Evolutionary conservation across 2,329 filamentous ascomycete species (phyloP).

Genomic region (Fusarium setosum): DNA sequence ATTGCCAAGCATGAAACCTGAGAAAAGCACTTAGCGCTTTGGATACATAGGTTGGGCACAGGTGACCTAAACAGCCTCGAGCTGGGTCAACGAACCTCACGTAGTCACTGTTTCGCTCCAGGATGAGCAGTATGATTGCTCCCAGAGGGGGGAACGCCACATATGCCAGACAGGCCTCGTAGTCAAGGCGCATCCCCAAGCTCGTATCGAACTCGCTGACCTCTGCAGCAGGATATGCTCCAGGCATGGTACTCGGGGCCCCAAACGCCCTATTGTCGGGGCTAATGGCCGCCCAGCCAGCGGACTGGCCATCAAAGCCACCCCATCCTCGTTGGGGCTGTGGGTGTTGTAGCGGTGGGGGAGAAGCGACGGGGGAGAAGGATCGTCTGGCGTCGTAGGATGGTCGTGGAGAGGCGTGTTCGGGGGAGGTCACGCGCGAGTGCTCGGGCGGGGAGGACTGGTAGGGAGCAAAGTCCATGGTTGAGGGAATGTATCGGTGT

Average conservation of each 20-base stretch:
- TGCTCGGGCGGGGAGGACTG: constrained; percentile 92
- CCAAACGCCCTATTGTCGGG: constrained; percentile 37
- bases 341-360: constrained; percentile 58
- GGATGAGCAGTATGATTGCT: constrained; percentile 82
- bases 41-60: neutral
- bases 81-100: constrained; percentile 73
- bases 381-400: constrained; percentile 67
- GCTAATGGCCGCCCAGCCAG: constrained; percentile 41
- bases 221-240: constrained; percentile 57
- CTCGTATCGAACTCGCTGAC: constrained; percentile 92
- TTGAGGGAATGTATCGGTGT: constrained; percentile 25
- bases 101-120: constrained; percentile 97
- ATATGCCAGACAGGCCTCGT: constrained; percentile 93
- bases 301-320: constrained; percentile 53
- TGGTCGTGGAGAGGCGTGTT: constrained; percentile 62
- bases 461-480: constrained; percentile 96
- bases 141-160: constrained; percentile 86
- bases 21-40: constrained; percentile 12
- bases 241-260: constrained; percentile 45
- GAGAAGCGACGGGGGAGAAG: constrained; percentile 60
- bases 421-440: constrained; percentile 81
- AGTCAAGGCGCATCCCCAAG: constrained; percentile 85
- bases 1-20: constrained; percentile 98
- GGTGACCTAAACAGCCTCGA: neutral
- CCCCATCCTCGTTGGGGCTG: constrained; percentile 68